Evolutionary conservation across 768 basidiomycete genomes (phyloP), one percentile per base, ranked within the genome.

Genomic region (Pulveroboletus sp.): DNA sequence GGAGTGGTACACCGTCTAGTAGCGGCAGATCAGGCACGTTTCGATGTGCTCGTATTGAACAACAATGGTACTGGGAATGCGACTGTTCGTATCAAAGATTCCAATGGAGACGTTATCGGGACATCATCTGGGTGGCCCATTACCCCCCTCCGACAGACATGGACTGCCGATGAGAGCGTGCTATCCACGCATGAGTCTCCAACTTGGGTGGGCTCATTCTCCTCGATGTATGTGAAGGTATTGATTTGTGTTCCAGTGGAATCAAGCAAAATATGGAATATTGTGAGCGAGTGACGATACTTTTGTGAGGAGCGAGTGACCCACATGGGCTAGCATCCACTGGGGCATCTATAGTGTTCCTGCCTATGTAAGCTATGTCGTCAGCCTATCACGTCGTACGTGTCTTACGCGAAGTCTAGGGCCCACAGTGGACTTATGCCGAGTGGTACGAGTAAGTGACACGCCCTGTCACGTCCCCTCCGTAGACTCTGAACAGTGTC

Each of bases 381-480:
- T 36, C 35, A 15, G 13, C 33, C 32, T 44, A 9, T 36, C n/a
- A 14, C 10, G 5, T 21, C 4, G 5, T 6, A 8, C 10, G 24
- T 35, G 47, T n/a, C 41, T 50, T 39, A 47, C 45, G 15, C 30
- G 32, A 30, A 43, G 7, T n/a, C 30, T 44, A 77, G 76, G 74
- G 69, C 9, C 73, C 76, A 2, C 62, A 54, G 6, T 56, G 41
- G 41, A 9, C 59, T 7, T 80, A 81, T 50, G 73, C 77, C 0
- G 81, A 82, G 59, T 82, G 80, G 79, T 82, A 81, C 50, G 63
- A 74, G 76, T 78, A 60, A 54, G 73, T 73, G 42, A n/a, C 6
- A 24, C 21, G 5, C 7, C 10, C 5, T 11, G 13, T 27, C n/a
- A 2, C 4, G 5, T 17, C 5, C 17, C 3, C 24, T n/a, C 26